phyloP scores from a whole-genome alignment of 2,329 filamentous ascomycete species.

The Exophiala dermatitidis region DNA sequence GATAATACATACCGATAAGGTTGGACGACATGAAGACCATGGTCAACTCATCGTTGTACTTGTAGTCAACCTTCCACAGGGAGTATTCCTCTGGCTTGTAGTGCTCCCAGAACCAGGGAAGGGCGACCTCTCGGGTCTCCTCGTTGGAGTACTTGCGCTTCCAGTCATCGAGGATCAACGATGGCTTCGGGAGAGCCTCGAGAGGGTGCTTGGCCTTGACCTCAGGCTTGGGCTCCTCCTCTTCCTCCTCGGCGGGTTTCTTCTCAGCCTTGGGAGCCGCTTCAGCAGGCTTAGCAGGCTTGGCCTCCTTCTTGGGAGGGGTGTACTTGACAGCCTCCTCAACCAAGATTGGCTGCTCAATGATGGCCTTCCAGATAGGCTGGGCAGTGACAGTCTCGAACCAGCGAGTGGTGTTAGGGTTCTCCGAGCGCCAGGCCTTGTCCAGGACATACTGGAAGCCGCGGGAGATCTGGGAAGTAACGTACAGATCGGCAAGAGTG shows the following conservation, averaged over 20 bases:
- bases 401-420: constrained; percentile 89
- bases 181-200: constrained; percentile 71
- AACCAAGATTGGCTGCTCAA: constrained; percentile 67
- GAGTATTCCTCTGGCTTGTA: constrained; percentile 92
- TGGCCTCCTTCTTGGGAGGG: constrained; percentile 64
- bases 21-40: constrained; percentile 99
- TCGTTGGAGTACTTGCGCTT: constrained; percentile 99
- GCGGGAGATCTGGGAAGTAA: constrained; percentile 67
- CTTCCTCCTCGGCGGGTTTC: constrained; percentile 48
- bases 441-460: constrained; percentile 94
- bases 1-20: constrained; percentile 61
- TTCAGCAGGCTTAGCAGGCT: constrained; percentile 64
- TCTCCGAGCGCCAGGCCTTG: constrained; percentile 73
- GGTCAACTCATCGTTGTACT: constrained; percentile 98
- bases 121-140: constrained; percentile 69
- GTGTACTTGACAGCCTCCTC: constrained; percentile 70
- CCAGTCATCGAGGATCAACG: constrained; percentile 87
- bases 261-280: constrained; percentile 35
- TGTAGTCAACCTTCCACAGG: constrained; percentile 90
- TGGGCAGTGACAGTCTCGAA: constrained; percentile 91
- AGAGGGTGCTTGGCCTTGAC: constrained; percentile 95
- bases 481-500: constrained; percentile 91
- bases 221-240: constrained; percentile 52
- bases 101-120: constrained; percentile 99
- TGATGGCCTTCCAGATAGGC: constrained; percentile 77